Conservation (phyloP, 2,329 filamentous ascomycete species). For the Biscogniauxia sp. region DNA sequence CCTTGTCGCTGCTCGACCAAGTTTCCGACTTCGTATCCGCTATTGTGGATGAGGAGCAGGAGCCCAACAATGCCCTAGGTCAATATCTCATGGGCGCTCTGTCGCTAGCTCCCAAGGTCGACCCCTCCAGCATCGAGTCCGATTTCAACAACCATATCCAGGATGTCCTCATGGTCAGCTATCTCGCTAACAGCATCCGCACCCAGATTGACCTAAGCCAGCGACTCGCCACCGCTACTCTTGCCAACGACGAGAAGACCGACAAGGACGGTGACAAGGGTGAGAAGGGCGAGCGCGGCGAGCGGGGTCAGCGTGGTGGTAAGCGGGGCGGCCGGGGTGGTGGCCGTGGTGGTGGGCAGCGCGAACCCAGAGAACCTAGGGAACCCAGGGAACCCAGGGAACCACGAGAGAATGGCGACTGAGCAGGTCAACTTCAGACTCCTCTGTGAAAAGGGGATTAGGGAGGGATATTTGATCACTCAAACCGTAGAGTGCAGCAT, state of each 20-base stretch:
- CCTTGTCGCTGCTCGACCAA: conserved; percentile 84
- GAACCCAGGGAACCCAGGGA: conserved; percentile 44
- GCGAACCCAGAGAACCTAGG: conserved; percentile 49
- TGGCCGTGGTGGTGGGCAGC: conserved; percentile 48
- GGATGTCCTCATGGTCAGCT: conserved; percentile 96
- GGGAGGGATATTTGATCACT: no score
- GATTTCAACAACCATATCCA: conserved; percentile 99
- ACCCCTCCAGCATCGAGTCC: conserved; percentile 83
- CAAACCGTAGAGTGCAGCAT: no score
- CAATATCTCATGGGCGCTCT: conserved; percentile 95
- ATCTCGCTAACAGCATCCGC: conserved; percentile 97
- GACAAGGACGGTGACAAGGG: conserved; percentile 44
- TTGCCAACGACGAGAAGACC: conserved; percentile 46
- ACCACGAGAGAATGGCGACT: conserved; percentile 26
- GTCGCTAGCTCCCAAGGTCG: conserved; percentile 91
- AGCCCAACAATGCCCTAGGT: conserved; percentile 85
- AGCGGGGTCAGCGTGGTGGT: conserved; percentile 45
- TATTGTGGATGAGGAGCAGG: conserved; percentile 88
- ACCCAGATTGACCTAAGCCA: conserved; percentile 98
- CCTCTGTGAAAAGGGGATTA: not conserved
- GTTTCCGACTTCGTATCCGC: conserved; percentile 90
- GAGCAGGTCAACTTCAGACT: conserved; percentile 1
- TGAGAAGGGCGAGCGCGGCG: conserved; percentile 40
- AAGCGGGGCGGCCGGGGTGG: conserved; percentile 47
- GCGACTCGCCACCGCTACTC: conserved; percentile 78